Evolutionary conservation across 495 filamentous ascomycete species (phyloP).

Genomic region (Penicillium crystallinum): DNA sequence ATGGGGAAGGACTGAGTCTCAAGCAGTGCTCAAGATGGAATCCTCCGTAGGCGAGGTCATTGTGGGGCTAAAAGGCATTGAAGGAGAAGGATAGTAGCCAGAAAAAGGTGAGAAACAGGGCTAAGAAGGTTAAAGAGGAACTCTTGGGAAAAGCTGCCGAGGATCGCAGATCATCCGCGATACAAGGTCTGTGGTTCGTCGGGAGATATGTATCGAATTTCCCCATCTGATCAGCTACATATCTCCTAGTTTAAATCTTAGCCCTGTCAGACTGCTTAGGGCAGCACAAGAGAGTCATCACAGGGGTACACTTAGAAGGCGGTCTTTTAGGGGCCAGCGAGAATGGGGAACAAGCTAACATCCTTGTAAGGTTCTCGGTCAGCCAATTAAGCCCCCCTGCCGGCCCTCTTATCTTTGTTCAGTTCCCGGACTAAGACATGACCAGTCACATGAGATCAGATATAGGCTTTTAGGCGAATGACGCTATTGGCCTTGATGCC

Average conservation of each 20-base stretch:
- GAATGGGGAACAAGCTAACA: neutral
- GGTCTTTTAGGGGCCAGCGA: neutral
- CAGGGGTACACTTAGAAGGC: neutral
- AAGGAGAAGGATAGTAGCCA: neutral
- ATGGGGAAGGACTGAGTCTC: neutral
- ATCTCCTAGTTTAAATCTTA: neutral
- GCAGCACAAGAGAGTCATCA: neutral
- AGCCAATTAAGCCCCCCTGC: neutral
- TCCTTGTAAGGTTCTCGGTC: neutral
- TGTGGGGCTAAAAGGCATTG: neutral
- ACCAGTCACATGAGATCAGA: neutral
- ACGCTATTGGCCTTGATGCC: neutral
- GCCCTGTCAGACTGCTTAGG: neutral
- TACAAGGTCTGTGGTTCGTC: neutral
- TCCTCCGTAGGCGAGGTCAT: neutral
- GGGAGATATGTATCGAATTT: neutral
- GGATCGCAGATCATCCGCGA: slow-evolving; percentile 21
- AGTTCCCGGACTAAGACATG: neutral
- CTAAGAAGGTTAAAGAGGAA: slow-evolving; percentile 5
- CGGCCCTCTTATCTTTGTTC: neutral
- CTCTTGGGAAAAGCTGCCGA: slow-evolving; percentile 22
- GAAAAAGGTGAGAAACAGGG: slow-evolving; percentile 4
- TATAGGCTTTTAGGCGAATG: neutral
- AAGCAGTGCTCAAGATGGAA: neutral
- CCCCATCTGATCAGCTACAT: neutral